Conservation (phyloP, 768 basidiomycete species). For the Hypsizygus marmoreus region DNA sequence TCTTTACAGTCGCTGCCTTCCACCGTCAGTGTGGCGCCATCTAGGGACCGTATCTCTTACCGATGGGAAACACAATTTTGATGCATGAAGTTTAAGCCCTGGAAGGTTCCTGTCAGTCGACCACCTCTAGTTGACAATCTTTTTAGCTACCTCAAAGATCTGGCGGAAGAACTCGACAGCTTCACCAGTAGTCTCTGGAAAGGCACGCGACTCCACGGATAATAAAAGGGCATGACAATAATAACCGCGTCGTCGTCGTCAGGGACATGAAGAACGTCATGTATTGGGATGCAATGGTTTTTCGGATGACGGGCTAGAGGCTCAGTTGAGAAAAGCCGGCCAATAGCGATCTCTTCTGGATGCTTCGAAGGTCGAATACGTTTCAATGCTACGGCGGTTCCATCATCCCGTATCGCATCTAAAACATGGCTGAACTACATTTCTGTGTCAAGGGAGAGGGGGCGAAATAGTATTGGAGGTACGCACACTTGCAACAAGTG, state of each 20-base stretch:
- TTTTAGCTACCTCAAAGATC: constrained; percentile 31
- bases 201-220: constrained; percentile 11
- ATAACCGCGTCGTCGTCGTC: constrained; percentile 16
- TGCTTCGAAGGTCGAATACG: constrained; percentile 6
- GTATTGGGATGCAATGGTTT: constrained; percentile 36
- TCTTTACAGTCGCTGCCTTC: constrained; percentile 15
- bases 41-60: constrained; percentile 13
- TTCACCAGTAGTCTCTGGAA: constrained; percentile 31
- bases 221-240: constrained; percentile 27
- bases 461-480: too few species aligned
- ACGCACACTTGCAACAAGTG: background rate
- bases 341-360: constrained; percentile 31
- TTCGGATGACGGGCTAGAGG: constrained; percentile 15
- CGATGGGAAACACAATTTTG: constrained; percentile 31
- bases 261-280: constrained; percentile 17
- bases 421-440: constrained; percentile 17
- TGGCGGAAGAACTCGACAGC: constrained; percentile 33
- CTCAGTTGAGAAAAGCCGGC: constrained; percentile 18
- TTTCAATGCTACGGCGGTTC: constrained; percentile 28
- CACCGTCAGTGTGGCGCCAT: background rate
- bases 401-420: constrained; percentile 34
- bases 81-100: constrained; percentile 39
- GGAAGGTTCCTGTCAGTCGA: background rate
- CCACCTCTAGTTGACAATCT: constrained; percentile 16
- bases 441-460: too few species aligned